Conservation (phyloP, 331 rosid species). For the Dryas integrifolia region DNA sequence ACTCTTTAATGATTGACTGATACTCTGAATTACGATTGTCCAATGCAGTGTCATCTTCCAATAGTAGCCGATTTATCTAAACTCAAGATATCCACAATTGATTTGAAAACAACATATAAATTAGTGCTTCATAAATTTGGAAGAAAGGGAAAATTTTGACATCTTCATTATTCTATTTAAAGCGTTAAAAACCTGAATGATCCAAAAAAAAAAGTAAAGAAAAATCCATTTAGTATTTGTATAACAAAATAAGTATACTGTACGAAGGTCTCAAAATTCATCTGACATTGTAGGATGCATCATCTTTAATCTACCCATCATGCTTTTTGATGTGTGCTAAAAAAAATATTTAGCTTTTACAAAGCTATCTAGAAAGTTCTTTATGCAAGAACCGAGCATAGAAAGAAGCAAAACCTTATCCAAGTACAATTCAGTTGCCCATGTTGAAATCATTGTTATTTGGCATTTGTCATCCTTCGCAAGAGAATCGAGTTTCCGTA, state of each 20-base stretch:
- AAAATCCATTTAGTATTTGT: not conserved
- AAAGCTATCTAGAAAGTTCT: not conserved
- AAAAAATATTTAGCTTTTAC: not conserved
- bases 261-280: not conserved
- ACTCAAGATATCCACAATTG: conserved; percentile 29
- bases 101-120: conserved; percentile 11
- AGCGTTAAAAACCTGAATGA: not conserved
- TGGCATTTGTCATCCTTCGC: conserved; percentile 88
- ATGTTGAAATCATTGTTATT: conserved; percentile 97
- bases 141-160: conserved; percentile 2
- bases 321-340: not conserved
- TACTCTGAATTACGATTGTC: conserved; percentile 68
- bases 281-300: conserved; percentile 3
- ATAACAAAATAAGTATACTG: not conserved
- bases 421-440: conserved; percentile 92
- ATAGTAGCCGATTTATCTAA: conserved; percentile 83
- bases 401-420: conserved; percentile 65
- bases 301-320: not conserved
- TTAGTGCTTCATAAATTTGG: not conserved
- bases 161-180: conserved; percentile 5
- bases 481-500: conserved; percentile 87
- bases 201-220: not conserved
- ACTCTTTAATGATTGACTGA: conserved; percentile 73
- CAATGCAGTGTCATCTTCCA: conserved; percentile 84
- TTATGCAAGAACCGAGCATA: conserved; percentile 16